These are phyloP conservation scores for Atalantia buxifolia DNA, from an alignment of 345 rosid genomes.

Conservation along the genomic window DNA sequence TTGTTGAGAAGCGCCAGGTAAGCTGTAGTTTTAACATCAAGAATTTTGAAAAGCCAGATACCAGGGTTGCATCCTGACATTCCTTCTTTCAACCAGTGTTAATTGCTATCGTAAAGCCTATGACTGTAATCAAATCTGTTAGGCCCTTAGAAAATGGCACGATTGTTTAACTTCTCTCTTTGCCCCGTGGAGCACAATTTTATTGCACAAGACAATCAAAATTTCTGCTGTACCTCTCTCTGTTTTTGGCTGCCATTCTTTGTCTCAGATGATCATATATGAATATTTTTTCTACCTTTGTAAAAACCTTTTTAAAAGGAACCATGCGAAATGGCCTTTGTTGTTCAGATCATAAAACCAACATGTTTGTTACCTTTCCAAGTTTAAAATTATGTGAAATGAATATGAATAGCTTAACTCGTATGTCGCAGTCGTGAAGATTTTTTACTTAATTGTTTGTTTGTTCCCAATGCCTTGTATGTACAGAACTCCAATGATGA, in stretches of 20 bases:
- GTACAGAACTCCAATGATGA: neutral
- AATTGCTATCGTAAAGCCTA: neutral
- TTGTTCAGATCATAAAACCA: neutral
- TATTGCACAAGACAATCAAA: neutral
- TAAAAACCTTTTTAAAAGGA: neutral
- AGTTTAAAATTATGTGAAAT: neutral
- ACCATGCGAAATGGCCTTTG: neutral
- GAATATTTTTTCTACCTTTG: neutral
- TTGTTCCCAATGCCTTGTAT: neutral
- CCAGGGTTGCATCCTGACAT: neutral
- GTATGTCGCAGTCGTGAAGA: neutral
- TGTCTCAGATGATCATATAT: neutral
- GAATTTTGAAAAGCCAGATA: neutral
- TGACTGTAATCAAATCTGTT: neutral
- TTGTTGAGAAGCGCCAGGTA: constrained; percentile 92
- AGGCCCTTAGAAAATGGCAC: neutral
- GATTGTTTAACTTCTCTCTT: neutral
- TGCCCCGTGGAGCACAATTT: neutral
- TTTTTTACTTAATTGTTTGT: neutral
- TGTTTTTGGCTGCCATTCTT: neutral
- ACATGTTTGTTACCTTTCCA: neutral
- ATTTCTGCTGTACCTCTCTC: neutral
- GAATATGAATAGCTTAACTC: neutral
- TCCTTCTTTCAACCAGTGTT: neutral
- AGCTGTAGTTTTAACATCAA: neutral